Evolutionary conservation across 495 filamentous ascomycete genomes (phyloP), one percentile per base, ranked within the genome.

Genomic region (Tuber melanosporum): DNA sequence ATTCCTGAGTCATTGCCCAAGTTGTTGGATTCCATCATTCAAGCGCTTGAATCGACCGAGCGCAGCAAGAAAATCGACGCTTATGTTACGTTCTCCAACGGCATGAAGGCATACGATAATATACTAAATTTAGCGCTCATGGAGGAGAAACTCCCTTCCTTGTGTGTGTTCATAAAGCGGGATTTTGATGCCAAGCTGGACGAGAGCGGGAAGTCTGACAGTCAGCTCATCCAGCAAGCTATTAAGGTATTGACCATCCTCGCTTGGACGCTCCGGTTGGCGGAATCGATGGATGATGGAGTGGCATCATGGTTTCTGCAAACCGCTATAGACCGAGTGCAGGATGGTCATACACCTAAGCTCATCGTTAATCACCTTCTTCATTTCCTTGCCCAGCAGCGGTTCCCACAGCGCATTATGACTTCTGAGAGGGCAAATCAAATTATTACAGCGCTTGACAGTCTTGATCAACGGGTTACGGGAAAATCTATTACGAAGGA

Each of bases 11-110:
- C 84, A 39, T 86, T 93, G 76, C 88, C 90, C 76, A 87, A 87
- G 57, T 97, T 98, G 93, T 85, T 98, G 75, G 91, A 97, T 80
- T 96, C 93, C 1, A 89, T 92, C 4, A 88, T 91, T 46, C 89
- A 92, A 84, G 91, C 94, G 82, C 87, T 99, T 74, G 92, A 91
- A 32, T 89, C 91, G 39, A 88, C 88, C 47, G 89, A 92, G 47
- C 85, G 90, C 47, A 88, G 87, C 71, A 89, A 89, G 17, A 90
- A 91, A 79, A 82, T 95, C n/a, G 95, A 99, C 85, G 91, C 93
- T 26, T 98, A 99, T 82, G 89, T 90, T 82, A 90, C 91, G 77
- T 87, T 99, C 71, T 89, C 91, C 32, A 89, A 89, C n/a, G 89
- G 90, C 19, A 84, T 97, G 74, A 91, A 92, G 77, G 89, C 91